Evolutionary conservation across 2,329 filamentous ascomycete species (phyloP).

Genomic region (Scopulariopsis brevicaulis): DNA sequence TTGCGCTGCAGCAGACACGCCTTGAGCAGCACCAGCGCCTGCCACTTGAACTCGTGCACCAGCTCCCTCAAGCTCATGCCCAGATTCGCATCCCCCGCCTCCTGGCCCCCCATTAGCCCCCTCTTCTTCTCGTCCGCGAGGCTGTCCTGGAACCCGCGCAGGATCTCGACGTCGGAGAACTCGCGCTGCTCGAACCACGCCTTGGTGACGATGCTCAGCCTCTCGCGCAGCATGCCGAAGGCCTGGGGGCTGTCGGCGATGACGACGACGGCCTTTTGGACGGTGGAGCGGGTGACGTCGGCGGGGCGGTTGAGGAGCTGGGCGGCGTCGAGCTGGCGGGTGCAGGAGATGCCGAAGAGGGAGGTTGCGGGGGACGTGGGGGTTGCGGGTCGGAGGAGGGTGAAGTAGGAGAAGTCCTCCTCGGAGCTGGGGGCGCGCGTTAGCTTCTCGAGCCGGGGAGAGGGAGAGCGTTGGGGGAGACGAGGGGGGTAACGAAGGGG

Average conservation of each 20-base stretch:
- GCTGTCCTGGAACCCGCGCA: slow-evolving; percentile 84
- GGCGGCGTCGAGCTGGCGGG: slow-evolving; percentile 75
- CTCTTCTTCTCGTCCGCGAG: slow-evolving; percentile 56
- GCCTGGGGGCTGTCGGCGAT: slow-evolving; percentile 83
- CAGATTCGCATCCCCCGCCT: slow-evolving; percentile 76
- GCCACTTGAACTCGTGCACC: slow-evolving; percentile 87
- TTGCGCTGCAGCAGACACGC: slow-evolving; percentile 90
- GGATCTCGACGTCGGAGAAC: slow-evolving; percentile 83
- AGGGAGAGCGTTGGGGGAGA: not conserved
- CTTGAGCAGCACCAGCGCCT: slow-evolving; percentile 89
- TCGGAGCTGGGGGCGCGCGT: slow-evolving; percentile 46
- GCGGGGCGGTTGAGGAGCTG: slow-evolving; percentile 66
- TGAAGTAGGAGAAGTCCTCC: slow-evolving; percentile 99
- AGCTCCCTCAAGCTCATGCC: slow-evolving; percentile 83
- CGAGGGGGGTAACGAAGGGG: not conserved
- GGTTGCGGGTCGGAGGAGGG: slow-evolving; percentile 57
- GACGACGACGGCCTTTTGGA: slow-evolving; percentile 95
- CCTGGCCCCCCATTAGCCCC: slow-evolving; percentile 45
- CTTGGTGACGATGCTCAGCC: slow-evolving; percentile 79
- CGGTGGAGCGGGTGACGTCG: slow-evolving; percentile 92
- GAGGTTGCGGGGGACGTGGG: slow-evolving; percentile 54
- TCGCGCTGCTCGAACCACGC: slow-evolving; percentile 95
- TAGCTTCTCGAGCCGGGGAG: not conserved
- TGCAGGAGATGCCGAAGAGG: slow-evolving; percentile 93
- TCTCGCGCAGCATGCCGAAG: slow-evolving; percentile 84